These are phyloP conservation scores for Dictyostelium capitatum DNA, from an alignment of 78 protist species.

Conservation along the genomic window DNA sequence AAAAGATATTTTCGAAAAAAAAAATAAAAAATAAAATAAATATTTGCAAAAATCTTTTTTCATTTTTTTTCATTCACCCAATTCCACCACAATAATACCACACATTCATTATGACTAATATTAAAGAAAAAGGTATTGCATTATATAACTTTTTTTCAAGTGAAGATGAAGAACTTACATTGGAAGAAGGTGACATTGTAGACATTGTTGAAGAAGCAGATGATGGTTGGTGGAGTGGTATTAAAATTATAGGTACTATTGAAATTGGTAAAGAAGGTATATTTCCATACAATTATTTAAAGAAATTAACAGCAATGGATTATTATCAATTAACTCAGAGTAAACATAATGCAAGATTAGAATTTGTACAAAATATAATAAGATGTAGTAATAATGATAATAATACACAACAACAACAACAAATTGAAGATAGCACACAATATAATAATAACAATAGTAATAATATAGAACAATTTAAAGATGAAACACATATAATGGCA, in stretches of 20 bases:
- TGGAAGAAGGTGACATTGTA: slow-evolving; percentile 64
- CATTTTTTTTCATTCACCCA: too few species aligned
- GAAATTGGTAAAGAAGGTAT: slow-evolving; percentile 41
- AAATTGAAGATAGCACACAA: too few species aligned
- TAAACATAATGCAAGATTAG: not conserved
- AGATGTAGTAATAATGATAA: too few species aligned
- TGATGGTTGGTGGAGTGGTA: slow-evolving; percentile 81
- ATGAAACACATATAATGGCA: slow-evolving; percentile 38
- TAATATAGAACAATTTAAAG: not conserved
- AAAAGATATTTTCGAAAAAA: too few species aligned
- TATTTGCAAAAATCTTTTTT: not conserved
- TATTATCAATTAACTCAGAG: not conserved
- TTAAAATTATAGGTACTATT: not conserved
- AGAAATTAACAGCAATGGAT: slow-evolving; percentile 25
- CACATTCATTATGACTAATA: too few species aligned
- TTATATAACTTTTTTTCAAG: slow-evolving; percentile 63
- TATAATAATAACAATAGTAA: not conserved
- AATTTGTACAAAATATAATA: not conserved
- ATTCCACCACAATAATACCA: too few species aligned
- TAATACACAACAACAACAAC: too few species aligned
- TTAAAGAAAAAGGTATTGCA: slow-evolving; percentile 35
- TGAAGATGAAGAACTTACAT: slow-evolving; percentile 48
- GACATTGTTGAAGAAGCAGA: slow-evolving; percentile 62
- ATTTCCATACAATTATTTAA: slow-evolving; percentile 62
- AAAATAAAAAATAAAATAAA: too few species aligned